A percentile compares a stretch with the other conserved stretches of the same genome.
These are phyloP conservation scores for Hypocrella siamensis DNA, from an alignment of 2,329 filamentous ascomycete genomes.

Conservation along the genomic window DNA sequence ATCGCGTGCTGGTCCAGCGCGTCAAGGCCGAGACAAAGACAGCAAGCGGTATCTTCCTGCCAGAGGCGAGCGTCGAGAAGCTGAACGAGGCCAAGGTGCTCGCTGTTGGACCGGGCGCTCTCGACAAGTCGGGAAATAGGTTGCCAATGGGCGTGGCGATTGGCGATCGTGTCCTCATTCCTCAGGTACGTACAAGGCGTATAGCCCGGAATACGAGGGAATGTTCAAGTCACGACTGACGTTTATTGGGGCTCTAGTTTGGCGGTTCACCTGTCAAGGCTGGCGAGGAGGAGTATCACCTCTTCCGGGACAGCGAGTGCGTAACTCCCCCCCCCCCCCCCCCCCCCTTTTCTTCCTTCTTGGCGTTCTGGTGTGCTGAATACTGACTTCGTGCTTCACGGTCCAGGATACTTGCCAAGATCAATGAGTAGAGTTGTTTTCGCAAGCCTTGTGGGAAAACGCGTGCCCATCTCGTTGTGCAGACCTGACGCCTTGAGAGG, in stretches of 20 bases:
- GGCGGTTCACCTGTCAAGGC: slow-evolving; percentile 94
- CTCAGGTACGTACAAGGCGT: slow-evolving; percentile 61
- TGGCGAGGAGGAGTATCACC: slow-evolving; percentile 86
- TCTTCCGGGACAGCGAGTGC: slow-evolving; percentile 97
- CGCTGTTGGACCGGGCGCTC: slow-evolving; percentile 76
- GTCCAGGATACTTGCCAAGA: slow-evolving; percentile 88
- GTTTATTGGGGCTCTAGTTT: slow-evolving; percentile 53
- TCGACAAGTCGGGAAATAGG: slow-evolving; percentile 82
- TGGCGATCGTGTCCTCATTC: slow-evolving; percentile 91
- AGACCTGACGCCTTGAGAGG: too few relatives aligned
- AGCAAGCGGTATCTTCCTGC: slow-evolving; percentile 91
- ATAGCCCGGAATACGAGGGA: too few relatives aligned
- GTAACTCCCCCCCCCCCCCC: slow-evolving; percentile 21
- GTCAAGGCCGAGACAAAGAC: slow-evolving; percentile 96
- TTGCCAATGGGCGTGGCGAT: slow-evolving; percentile 66
- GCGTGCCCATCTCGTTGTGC: too few relatives aligned
- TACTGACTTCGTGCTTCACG: background rate
- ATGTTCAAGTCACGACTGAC: too few relatives aligned
- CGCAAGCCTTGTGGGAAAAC: slow-evolving; percentile 8
- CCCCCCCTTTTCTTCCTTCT: background rate
- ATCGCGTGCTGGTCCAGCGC: slow-evolving; percentile 96
- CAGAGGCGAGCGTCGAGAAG: slow-evolving; percentile 93
- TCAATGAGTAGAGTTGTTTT: slow-evolving; percentile 84
- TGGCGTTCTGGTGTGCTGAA: background rate
- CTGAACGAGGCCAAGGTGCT: slow-evolving; percentile 95